phyloP scores from a whole-genome alignment of 2,329 filamentous ascomycete species.

The Beauveria sp. region DNA sequence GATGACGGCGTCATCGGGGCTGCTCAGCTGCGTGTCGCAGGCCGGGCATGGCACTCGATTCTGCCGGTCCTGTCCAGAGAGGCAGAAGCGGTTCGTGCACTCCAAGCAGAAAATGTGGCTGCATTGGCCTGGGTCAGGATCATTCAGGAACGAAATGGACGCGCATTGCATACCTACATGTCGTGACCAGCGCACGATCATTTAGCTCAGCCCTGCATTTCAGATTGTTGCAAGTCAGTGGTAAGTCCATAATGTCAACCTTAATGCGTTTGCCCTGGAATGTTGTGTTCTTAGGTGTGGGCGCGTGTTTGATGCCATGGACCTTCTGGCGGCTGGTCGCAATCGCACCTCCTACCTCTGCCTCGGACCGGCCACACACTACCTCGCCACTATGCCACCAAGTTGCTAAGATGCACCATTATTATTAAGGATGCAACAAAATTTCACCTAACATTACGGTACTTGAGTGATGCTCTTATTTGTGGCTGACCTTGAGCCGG shows the following conservation, averaged over 20 bases:
- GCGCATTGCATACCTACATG: constrained; percentile 61
- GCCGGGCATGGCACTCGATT: constrained; percentile 59
- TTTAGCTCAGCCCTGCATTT: constrained; percentile 64
- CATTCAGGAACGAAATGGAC: neutral
- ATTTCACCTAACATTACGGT: no score
- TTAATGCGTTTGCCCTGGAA: neutral
- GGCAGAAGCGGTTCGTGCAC: constrained; percentile 59
- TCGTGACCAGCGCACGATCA: constrained; percentile 74
- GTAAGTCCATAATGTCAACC: constrained; percentile 57
- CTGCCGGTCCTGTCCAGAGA: constrained; percentile 37
- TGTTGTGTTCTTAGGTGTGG: neutral
- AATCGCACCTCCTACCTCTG: neutral
- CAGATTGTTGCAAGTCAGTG: constrained; percentile 70
- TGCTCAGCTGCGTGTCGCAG: constrained; percentile 60
- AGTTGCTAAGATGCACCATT: no score
- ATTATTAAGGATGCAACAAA: neutral
- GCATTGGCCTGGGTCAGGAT: neutral
- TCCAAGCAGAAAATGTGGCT: constrained; percentile 81
- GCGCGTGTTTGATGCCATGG: neutral
- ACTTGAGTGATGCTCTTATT: neutral
- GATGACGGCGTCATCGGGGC: constrained; percentile 67
- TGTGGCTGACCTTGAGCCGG: neutral
- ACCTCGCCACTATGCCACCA: neutral
- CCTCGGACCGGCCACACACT: neutral
- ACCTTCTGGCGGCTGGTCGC: neutral